Percentiles rank a stretch among this genome's conserved stretches.
Conservation (phyloP, 177 flowering plant genomes). For the Vitis hybrid region DNA sequence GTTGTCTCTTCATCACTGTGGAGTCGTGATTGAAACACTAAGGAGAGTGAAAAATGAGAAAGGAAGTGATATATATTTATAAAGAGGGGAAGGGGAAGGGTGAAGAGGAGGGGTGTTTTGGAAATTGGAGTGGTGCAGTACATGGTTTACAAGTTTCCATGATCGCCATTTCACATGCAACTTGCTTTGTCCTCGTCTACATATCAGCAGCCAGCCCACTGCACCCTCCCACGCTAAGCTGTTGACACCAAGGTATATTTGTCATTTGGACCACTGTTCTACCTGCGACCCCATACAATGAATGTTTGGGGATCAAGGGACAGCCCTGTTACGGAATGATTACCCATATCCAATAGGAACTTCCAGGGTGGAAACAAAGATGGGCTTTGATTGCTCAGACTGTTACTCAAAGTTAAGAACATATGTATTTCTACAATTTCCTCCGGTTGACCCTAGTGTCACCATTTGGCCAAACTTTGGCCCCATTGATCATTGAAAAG, state of each 20-base stretch:
- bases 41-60: not conserved
- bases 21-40: not conserved
- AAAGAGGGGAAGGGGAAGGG: not conserved
- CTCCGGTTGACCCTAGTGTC: no score
- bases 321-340: not conserved
- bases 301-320: not conserved
- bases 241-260: not conserved
- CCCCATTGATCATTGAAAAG: no score
- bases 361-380: not conserved
- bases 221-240: not conserved
- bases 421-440: no score
- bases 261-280: not conserved
- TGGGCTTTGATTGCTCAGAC: not conserved
- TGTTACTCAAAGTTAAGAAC: no score
- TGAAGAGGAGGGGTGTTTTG: not conserved
- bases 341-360: not conserved
- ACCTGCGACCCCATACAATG: not conserved
- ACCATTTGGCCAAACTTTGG: no score
- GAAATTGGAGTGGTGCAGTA: constrained; percentile 5
- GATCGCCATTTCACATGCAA: constrained; percentile 2
- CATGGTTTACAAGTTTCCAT: not conserved
- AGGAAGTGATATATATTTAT: not conserved
- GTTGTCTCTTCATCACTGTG: constrained; percentile 24
- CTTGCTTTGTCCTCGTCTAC: not conserved
- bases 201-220: not conserved